A percentile compares a stretch with the other conserved stretches of the same genome.
These are phyloP conservation scores for Fusarium buxicola DNA, from an alignment of 2,329 filamentous ascomycete species.

Conservation along the genomic window DNA sequence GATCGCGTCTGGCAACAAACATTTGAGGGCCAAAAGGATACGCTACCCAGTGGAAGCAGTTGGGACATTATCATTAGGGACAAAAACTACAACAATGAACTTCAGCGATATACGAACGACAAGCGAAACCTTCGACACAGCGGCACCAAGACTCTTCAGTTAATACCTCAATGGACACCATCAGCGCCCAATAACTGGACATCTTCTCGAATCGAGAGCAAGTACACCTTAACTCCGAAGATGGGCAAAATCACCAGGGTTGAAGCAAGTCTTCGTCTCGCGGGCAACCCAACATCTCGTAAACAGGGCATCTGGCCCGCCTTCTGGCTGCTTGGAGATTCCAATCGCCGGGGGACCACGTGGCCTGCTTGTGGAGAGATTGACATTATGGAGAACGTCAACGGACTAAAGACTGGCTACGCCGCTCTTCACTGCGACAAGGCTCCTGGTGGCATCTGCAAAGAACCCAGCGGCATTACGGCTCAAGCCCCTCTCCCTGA, in stretches of 20 bases:
- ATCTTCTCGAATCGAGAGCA: slow-evolving; percentile 65
- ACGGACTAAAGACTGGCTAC: slow-evolving; percentile 59
- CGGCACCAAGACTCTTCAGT: slow-evolving; percentile 62
- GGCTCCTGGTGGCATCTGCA: slow-evolving; percentile 60
- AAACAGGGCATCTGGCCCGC: slow-evolving; percentile 70
- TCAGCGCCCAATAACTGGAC: slow-evolving; percentile 59
- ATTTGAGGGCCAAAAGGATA: slow-evolving; percentile 55
- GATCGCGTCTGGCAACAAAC: slow-evolving; percentile 56
- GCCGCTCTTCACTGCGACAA: slow-evolving; percentile 65
- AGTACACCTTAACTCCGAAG: slow-evolving; percentile 58
- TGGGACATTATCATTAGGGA: slow-evolving; percentile 58
- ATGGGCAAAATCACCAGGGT: slow-evolving; percentile 59
- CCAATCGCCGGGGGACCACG: slow-evolving; percentile 57
- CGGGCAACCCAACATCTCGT: slow-evolving; percentile 52
- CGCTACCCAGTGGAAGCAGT: slow-evolving; percentile 48
- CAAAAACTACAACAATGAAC: slow-evolving; percentile 63
- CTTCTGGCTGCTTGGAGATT: slow-evolving; percentile 67
- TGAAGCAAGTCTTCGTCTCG: slow-evolving; percentile 61
- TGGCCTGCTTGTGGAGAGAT: slow-evolving; percentile 69
- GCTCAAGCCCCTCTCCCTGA: slow-evolving; percentile 52
- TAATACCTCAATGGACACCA: slow-evolving; percentile 59
- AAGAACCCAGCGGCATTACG: slow-evolving; percentile 60
- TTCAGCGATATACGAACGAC: slow-evolving; percentile 61
- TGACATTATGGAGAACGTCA: slow-evolving; percentile 68
- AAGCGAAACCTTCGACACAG: slow-evolving; percentile 62